Conservation (phyloP, 805 yeast species). For the Myxozyma kluyveri region DNA sequence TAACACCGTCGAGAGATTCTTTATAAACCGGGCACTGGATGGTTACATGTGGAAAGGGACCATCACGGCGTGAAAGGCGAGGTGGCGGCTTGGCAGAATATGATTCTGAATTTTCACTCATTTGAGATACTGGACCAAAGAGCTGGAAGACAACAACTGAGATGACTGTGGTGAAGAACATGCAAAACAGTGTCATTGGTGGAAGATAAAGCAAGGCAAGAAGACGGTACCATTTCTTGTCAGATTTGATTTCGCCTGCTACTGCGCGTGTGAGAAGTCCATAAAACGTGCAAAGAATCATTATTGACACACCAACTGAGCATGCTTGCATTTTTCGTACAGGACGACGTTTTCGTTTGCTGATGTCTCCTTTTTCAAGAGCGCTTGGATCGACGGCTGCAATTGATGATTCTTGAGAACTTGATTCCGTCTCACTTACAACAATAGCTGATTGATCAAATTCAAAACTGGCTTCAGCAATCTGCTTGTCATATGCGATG, state of each 20-base stretch:
- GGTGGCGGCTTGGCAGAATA: conserved; percentile 11
- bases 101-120: conserved; percentile 5
- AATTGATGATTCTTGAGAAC: neutral
- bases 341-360: too few species aligned
- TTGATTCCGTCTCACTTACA: neutral
- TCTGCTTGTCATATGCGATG: too few species aligned
- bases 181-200: neutral
- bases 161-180: conserved; percentile 4
- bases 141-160: conserved; percentile 3
- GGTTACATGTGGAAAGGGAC: conserved; percentile 11
- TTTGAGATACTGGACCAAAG: conserved; percentile 12
- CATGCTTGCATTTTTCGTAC: neutral
- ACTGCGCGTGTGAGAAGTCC: conserved; percentile 6
- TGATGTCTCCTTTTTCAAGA: neutral
- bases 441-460: neutral
- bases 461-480: too few species aligned
- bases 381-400: neutral
- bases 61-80: neutral
- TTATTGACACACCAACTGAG: neutral
- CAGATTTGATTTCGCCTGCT: conserved; percentile 8
- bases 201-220: conserved; percentile 6
- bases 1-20: conserved; percentile 15
- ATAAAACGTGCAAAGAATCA: neutral
- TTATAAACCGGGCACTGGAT: conserved; percentile 18
- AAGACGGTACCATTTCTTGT: conserved; percentile 3